Percentiles rank a stretch among this genome's conserved stretches.
Conservation (phyloP, 169 alveolate genomes). For the Plasmodium relictum region DNA sequence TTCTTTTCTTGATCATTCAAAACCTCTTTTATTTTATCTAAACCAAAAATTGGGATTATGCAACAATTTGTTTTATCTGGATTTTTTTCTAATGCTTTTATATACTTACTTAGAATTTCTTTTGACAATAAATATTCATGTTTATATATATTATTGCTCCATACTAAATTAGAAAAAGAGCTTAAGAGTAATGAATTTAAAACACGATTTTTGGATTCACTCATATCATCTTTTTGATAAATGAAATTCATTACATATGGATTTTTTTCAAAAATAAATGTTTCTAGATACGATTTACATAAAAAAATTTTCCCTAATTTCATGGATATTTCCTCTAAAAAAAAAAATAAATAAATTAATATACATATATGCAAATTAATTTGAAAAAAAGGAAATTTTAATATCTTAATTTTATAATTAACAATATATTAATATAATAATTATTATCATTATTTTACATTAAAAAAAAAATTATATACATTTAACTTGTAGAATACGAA, state of each 20-base stretch:
- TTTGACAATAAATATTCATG: constrained; percentile 77
- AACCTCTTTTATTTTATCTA: constrained; percentile 60
- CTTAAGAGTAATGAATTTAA: constrained; percentile 63
- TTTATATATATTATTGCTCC: constrained; percentile 70
- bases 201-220: constrained; percentile 72
- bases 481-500: neutral
- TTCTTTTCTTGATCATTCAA: constrained; percentile 69
- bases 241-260: constrained; percentile 74
- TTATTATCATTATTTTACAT: too few species aligned
- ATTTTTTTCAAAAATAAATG: constrained; percentile 68
- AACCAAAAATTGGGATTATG: constrained; percentile 65
- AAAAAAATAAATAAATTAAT: neutral
- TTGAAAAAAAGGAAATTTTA: neutral
- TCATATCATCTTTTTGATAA: constrained; percentile 57
- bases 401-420: neutral
- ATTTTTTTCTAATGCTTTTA: constrained; percentile 64
- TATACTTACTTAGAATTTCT: constrained; percentile 66
- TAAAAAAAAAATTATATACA: too few species aligned
- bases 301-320: constrained; percentile 66
- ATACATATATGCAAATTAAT: neutral
- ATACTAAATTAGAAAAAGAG: constrained; percentile 67
- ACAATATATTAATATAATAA: too few species aligned
- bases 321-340: constrained; percentile 77
- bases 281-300: constrained; percentile 73
- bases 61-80: constrained; percentile 73